Base-by-base conservation (phyloP, 2,329 filamentous ascomycete genomes). In the Sclerotinia nivalis region DNA sequence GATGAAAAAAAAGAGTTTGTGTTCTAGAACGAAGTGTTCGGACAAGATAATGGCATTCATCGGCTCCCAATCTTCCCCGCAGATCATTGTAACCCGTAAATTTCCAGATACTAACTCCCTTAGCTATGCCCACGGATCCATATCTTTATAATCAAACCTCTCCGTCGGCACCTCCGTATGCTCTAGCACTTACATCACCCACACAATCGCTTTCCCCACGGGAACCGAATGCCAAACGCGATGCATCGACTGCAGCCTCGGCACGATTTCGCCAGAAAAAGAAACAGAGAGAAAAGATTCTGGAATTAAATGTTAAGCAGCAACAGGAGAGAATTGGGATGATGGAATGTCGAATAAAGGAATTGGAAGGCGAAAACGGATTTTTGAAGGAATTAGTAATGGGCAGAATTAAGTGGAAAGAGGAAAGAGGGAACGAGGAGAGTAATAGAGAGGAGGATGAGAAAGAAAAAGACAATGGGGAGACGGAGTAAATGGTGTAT, bases 191-290 rank as follows among this genome's bases (percentile, higher is more conserved):
- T 56, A 61, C 60, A 28, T 61, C 70, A 4, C 56, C 52, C 55
- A 67, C 47, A 58, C 66, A 66, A 45, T 49, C 56, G 20, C 31
- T 61, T 28, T 71, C 72, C 20, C 71, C 56, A 28, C 43, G 60
- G 28, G 60, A 69, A 58, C 43, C 68, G 12, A 65, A 66, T 69
- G 75, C 66, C 15, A 96, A 96, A 83, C 89, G 93, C 58, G 88
- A 92, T 69, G 89, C 93, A 72, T 97, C 97, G 81, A 96, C 93
- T 7, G 93, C 93, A 40, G 93, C 93, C 68, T 93, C 90, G 74
- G 93, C 93, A 20, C 90, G 93, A 62, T 97, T 97, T 85, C 90
- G 93, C 70, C 88, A 95, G 78, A 97, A 97, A 88, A 97, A 97
- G 89, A 97, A 97, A 86, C 91, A 94, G 81, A 89, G 93, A 62